Evolutionary conservation across 371 early-diverging fungal species (phyloP), one percentile per base, ranked within the genome.

Genomic region (Apophysomyces elegans): DNA sequence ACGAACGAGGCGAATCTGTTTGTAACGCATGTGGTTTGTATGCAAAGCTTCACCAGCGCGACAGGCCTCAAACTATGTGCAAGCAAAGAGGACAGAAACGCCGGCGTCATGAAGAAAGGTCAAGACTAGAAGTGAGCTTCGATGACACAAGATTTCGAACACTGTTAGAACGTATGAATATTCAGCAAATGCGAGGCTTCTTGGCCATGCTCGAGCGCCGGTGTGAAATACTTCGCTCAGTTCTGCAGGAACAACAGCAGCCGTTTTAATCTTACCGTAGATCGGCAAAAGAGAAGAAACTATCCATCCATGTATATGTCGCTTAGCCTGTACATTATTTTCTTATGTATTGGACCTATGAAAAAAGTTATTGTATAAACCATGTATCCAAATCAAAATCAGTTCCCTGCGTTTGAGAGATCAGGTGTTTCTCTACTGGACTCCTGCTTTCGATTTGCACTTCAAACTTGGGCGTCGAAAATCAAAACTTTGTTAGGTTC

Each of bases 1-100:
- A 93, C 64, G 84, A 88, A 38, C 80, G 88, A 46, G 93, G 93
- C 26, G 85, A 90, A 67, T 84, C 90, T 14, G 86, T 95, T 16
- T 95, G 97, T 75, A 96, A 96, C 73, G 95, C 96, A 0, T 95
- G 96, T 64, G 95, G 95, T 13, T 78, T 96, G 13, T 96, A 96
- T 71, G 86, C 87, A 43, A 92, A 91, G 60, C 82, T 93, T 3
- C 95, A 97, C 66, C 81, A 85, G 59, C 74, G 79, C 14, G 86
- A 85, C 59, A 84, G 91, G 3, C 91, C 88, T 0, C 75, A 82
- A 0, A 79, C 80, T 32, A 87, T 91, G 89, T 84, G 86, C 65
- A 86, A 87, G 62, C 59, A 82, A 4, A 88, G 85, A 41, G 87
- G 88, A 61, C 87, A 89, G 56, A 79, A 87, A 58, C 83, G 91